Base-by-base conservation (phyloP, 139 green algal genomes). In the Penium margaritaceum region DNA sequence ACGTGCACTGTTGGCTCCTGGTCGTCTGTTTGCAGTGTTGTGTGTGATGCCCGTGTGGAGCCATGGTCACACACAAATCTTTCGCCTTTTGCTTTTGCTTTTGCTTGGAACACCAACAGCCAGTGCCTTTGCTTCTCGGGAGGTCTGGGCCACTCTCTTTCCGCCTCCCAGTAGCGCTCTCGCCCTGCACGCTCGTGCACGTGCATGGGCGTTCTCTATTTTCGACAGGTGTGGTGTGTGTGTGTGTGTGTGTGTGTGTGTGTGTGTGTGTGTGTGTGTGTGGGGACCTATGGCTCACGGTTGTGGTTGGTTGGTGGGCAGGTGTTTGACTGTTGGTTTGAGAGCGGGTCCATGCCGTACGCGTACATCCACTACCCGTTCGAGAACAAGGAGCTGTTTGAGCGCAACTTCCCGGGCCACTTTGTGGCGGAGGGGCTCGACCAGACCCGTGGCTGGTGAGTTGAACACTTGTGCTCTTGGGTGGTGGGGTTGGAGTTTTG, bases 291-390 rank as follows among this genome's bases (percentile, higher is more conserved):
- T 54, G 14, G 43, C 43, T 24, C 15, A 24, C 17, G 43, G 43
- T 14, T 54, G 43, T 17, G 14, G n/a, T n/a, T n/a, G n/a, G n/a
- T n/a, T n/a, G n/a, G n/a, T 63, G 5, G 12, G 46, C 72, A 81
- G 66, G 94, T 98, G n/a, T 99, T 99, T 84, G 94, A 99, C 84
- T 99, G 94, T 85, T 99, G 94, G 94, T 99, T 99, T 80, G 94
- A 99, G 88, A 88, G 66, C 5, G 94, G 94, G 34, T 87, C 77
- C 70, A 99, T 99, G 94, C 94, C 94, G 5, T 99, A 99, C 74
- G 94, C 80, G 15, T 87, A 92, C 53, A 72, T 91, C 81, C 94
- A 99, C 85, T 99, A 99, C 80, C 94, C 94, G 36, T 99, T 99
- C 84, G 94, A 98, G 86, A 97, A 99, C 88, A 91, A 90, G 55